Percentiles rank a stretch among this genome's conserved stretches.
Conservation (phyloP, 2,329 filamentous ascomycete genomes). For the Ophiostoma pallidulum region DNA sequence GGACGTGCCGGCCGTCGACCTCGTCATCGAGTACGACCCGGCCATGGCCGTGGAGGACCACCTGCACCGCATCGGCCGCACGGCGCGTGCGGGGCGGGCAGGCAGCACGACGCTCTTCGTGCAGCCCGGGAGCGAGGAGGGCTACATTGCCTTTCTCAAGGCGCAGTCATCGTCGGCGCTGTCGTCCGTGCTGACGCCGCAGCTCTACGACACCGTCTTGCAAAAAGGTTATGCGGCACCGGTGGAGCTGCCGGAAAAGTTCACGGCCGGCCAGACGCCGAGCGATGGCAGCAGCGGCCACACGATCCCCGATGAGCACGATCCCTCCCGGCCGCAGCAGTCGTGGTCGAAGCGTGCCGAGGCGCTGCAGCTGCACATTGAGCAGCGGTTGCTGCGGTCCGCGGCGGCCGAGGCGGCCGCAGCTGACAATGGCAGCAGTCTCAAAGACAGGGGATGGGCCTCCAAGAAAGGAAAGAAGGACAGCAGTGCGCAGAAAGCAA, state of each 20-base stretch:
- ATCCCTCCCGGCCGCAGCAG: conserved; percentile 28
- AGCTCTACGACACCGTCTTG: conserved; percentile 45
- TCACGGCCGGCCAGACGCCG: conserved; percentile 32
- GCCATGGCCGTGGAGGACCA: conserved; percentile 91
- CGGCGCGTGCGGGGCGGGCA: conserved; percentile 80
- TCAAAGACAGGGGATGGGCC: conserved; percentile 11
- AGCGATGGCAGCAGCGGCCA: conserved; percentile 53
- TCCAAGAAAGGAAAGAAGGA: not conserved
- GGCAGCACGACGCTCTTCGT: conserved; percentile 86
- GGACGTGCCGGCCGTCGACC: conserved; percentile 87
- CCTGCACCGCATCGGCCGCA: conserved; percentile 87
- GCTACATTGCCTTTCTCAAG: conserved; percentile 68
- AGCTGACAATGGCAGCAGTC: conserved; percentile 13
- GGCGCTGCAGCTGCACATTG: conserved; percentile 48
- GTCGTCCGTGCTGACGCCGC: conserved; percentile 37
- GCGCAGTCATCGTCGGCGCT: conserved; percentile 15
- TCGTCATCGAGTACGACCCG: conserved; percentile 93
- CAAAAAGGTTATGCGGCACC: conserved; percentile 56
- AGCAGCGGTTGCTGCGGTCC: conserved; percentile 42
- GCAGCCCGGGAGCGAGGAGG: conserved; percentile 82
- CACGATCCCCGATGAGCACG: conserved; percentile 29
- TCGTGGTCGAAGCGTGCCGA: conserved; percentile 38
- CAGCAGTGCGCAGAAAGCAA: not conserved
- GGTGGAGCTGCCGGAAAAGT: conserved; percentile 48
- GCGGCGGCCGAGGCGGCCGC: not conserved